phyloP scores from a whole-genome alignment of 306 rosid genomes.

The Sicyos edulis region DNA sequence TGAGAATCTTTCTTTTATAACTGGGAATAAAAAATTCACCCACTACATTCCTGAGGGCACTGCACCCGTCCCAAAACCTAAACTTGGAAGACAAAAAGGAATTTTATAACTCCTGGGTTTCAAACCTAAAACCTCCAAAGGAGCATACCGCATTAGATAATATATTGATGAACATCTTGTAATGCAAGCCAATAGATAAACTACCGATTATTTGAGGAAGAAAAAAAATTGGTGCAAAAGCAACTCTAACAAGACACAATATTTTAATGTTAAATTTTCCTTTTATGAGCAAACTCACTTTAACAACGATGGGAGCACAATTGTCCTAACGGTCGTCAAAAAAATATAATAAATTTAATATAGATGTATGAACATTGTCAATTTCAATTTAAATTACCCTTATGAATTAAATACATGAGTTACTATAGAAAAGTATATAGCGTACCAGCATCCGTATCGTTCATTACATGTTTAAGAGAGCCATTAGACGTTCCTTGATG shows the following conservation, averaged over 20 bases:
- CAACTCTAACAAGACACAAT: neutral
- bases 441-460: constrained; percentile 77
- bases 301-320: neutral
- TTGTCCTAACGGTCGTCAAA: neutral
- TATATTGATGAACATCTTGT: neutral
- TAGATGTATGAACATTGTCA: neutral
- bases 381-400: neutral
- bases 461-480: constrained; percentile 45
- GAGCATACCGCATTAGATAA: neutral
- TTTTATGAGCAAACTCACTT: neutral
- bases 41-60: too few species aligned
- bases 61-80: too few species aligned
- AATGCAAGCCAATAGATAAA: neutral
- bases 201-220: neutral
- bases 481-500: constrained; percentile 43
- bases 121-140: too few species aligned
- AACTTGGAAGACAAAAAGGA: too few species aligned
- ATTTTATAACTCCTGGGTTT: too few species aligned
- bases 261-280: neutral
- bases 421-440: neutral
- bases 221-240: neutral
- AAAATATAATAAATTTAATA: neutral
- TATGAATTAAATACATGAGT: neutral
- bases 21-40: too few species aligned
- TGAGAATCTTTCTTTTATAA: too few species aligned